Evolutionary conservation across 495 filamentous ascomycete genomes (phyloP), one percentile per base, ranked within the genome.

Genomic region (Neurospora intermedia): DNA sequence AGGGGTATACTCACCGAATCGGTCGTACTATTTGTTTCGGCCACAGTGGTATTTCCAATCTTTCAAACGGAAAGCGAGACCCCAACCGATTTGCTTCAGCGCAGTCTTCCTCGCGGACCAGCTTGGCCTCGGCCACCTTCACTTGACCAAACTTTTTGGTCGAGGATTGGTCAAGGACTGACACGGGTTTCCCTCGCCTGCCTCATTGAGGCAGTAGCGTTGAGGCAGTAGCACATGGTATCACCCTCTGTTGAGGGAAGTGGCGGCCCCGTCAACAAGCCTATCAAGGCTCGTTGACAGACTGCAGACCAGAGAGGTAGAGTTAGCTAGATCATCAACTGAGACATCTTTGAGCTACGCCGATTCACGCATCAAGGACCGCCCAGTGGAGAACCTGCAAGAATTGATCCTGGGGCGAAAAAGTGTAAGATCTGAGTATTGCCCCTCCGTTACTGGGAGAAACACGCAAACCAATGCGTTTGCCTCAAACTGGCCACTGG

Each of bases 311-410:
- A n/a, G n/a, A n/a, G n/a, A n/a, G n/a, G n/a, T n/a, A n/a, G n/a
- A n/a, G n/a, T n/a, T n/a, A n/a, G n/a, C n/a, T n/a, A n/a, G n/a
- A n/a, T n/a, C n/a, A n/a, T n/a, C n/a, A n/a, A n/a, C n/a, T n/a
- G n/a, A n/a, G n/a, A n/a, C n/a, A n/a, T n/a, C n/a, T n/a, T n/a
- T n/a, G n/a, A n/a, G n/a, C n/a, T n/a, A n/a, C n/a, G n/a, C n/a
- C n/a, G n/a, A n/a, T n/a, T n/a, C n/a, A n/a, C n/a, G n/a, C n/a
- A n/a, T 2, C 27, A 31, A 31, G 27, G 89, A 93, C 59, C 97
- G 94, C 74, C 93, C 94, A 0, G 81, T 88, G 7, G 78, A 85
- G 35, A 35, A 77, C 88, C 10, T 97, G 95, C 86, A 88, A 86
- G 71, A 93, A 94, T 78, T 98, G 95, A 23, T n/a, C n/a, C n/a